These are phyloP conservation scores for Physcia stellaris DNA, from an alignment of 495 filamentous ascomycete species.

Conservation along the genomic window DNA sequence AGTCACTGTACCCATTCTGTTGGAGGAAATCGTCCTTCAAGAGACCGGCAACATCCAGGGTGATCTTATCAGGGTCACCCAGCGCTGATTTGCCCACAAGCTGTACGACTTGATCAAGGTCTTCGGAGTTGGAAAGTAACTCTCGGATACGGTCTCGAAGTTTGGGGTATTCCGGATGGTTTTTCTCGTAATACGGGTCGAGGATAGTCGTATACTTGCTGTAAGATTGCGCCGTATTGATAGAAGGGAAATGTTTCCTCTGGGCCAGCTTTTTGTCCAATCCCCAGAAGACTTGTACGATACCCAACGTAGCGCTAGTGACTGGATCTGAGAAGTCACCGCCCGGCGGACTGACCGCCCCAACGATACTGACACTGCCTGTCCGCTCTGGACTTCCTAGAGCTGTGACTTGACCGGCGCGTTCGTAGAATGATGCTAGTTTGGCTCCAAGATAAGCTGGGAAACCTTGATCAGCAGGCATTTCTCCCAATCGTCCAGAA, in stretches of 20 bases:
- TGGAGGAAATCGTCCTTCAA: constrained; percentile 99
- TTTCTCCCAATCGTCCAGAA: constrained; percentile 96
- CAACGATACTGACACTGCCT: constrained; percentile 94
- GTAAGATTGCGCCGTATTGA: constrained; percentile 93
- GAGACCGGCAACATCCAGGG: constrained; percentile 77
- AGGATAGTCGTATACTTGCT: constrained; percentile 86
- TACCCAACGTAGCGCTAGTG: constrained; percentile 84
- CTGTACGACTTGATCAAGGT: constrained; percentile 97
- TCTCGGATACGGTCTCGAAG: constrained; percentile 86
- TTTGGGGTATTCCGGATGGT: constrained; percentile 86
- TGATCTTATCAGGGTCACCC: constrained; percentile 97
- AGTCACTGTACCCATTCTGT: constrained; percentile 98
- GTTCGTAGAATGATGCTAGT: constrained; percentile 97
- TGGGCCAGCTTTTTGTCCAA: constrained; percentile 98
- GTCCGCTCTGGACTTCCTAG: constrained; percentile 78
- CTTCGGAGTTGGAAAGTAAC: constrained; percentile 85
- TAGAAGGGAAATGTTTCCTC: constrained; percentile 96
- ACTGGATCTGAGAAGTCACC: constrained; percentile 99
- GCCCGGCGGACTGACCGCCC: constrained; percentile 90
- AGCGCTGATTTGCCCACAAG: constrained; percentile 94
- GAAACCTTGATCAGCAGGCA: constrained; percentile 99
- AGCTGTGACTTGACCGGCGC: constrained; percentile 73
- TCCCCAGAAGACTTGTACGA: constrained; percentile 99
- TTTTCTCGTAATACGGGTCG: constrained; percentile 84
- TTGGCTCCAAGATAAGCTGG: constrained; percentile 95